Evolutionary conservation across 2,329 filamentous ascomycete species (phyloP).

Genomic region (Dichotomopilus funicola): DNA sequence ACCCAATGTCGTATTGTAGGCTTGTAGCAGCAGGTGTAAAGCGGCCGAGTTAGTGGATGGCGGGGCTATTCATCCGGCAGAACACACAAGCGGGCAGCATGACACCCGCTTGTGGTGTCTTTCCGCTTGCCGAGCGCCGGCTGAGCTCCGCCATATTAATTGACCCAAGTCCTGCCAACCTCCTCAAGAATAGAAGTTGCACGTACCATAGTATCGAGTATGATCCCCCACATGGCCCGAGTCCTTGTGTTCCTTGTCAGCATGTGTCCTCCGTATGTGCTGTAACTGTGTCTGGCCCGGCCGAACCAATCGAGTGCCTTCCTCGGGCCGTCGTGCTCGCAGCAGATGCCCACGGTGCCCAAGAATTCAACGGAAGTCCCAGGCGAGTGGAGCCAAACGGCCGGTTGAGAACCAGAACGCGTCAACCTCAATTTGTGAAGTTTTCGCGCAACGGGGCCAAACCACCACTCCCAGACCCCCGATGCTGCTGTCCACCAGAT

Average conservation of each 20-base stretch:
- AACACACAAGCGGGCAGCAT: conserved; percentile 1
- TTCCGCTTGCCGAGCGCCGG: conserved; percentile 22
- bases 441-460: conserved; percentile 17
- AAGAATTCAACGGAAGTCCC: conserved; percentile 1
- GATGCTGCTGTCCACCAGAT: conserved; percentile 20
- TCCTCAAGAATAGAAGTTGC: conserved; percentile 20
- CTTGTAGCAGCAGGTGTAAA: not conserved
- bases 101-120: not conserved
- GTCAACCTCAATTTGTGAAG: conserved; percentile 25
- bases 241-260: not conserved
- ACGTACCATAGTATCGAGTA: not conserved
- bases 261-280: no score
- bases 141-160: conserved; percentile 20
- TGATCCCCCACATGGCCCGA: conserved; percentile 19
- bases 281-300: not conserved
- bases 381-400: conserved; percentile 9
- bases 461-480: conserved; percentile 20
- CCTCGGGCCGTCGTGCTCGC: conserved; percentile 16
- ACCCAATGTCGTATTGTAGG: not conserved
- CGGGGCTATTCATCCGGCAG: conserved; percentile 15
- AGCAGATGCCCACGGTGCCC: conserved; percentile 11
- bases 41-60: not conserved
- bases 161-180: conserved; percentile 1
- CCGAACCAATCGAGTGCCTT: conserved; percentile 18
- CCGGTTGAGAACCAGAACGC: conserved; percentile 16